Conservation (phyloP, 768 basidiomycete species). For the Lactifluus hygrophoroides region DNA sequence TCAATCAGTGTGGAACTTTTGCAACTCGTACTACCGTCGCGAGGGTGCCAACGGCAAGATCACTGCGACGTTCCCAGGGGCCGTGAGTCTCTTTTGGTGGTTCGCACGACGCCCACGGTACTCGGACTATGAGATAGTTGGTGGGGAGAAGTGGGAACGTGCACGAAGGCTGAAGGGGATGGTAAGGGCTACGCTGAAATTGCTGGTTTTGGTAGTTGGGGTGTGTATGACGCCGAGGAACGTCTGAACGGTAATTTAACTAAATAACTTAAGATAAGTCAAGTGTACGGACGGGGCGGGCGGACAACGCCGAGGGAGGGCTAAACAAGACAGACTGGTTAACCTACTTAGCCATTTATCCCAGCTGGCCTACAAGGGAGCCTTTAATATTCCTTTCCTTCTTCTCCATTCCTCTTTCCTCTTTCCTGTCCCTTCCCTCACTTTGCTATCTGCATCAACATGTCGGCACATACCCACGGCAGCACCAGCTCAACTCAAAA, state of each 20-base stretch:
- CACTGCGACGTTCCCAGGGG: slow-evolving; percentile 46
- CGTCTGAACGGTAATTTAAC: neutral
- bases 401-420: slow-evolving; percentile 10
- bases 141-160: slow-evolving; percentile 31
- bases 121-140: slow-evolving; percentile 36
- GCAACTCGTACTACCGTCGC: slow-evolving; percentile 45
- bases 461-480: slow-evolving; percentile 34
- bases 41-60: slow-evolving; percentile 33
- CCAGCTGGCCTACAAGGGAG: too few species aligned
- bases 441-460: slow-evolving; percentile 19
- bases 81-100: slow-evolving; percentile 46
- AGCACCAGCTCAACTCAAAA: slow-evolving; percentile 57
- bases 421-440: slow-evolving; percentile 12
- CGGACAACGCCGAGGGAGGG: neutral
- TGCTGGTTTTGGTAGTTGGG: neutral
- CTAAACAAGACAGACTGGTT: neutral
- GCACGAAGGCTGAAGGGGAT: slow-evolving; percentile 6
- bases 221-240: neutral
- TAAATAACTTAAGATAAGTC: neutral
- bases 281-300: too few species aligned
- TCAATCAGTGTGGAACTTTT: slow-evolving; percentile 45
- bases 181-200: neutral
- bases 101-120: slow-evolving; percentile 35
- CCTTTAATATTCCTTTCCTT: slow-evolving; percentile 9
- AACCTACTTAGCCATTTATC: too few species aligned